phyloP scores from a whole-genome alignment of 2,329 filamentous ascomycete species.

The Lachnum nothofagi region DNA sequence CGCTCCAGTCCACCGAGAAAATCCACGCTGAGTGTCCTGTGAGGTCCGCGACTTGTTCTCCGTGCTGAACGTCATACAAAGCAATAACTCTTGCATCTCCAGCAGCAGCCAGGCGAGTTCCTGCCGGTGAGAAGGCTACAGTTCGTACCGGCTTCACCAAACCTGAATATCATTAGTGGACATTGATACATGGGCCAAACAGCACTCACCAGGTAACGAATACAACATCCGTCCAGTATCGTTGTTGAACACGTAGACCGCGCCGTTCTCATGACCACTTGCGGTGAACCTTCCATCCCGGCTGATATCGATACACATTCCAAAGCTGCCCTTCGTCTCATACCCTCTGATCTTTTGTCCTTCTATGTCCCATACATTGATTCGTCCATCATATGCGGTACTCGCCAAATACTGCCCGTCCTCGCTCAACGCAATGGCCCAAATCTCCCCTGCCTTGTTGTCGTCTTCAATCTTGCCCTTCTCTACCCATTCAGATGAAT shows the following conservation, averaged over 20 bases:
- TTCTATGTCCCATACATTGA: slow-evolving; percentile 79
- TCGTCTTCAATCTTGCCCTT: slow-evolving; percentile 45
- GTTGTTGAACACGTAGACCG: slow-evolving; percentile 92
- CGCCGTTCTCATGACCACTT: slow-evolving; percentile 87
- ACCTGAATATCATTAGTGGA: slow-evolving; percentile 45
- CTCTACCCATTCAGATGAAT: slow-evolving; percentile 50
- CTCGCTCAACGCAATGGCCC: slow-evolving; percentile 81
- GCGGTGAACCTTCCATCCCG: slow-evolving; percentile 79
- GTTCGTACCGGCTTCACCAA: slow-evolving; percentile 81
- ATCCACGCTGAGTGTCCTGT: slow-evolving; percentile 81
- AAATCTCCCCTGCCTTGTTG: slow-evolving; percentile 66
- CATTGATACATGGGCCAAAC: not conserved
- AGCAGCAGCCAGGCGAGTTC: slow-evolving; percentile 78
- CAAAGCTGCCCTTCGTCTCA: slow-evolving; percentile 90
- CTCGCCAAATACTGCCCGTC: slow-evolving; percentile 81
- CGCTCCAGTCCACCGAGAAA: slow-evolving; percentile 85
- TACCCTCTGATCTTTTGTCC: slow-evolving; percentile 70
- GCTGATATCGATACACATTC: slow-evolving; percentile 77
- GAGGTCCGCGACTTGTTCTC: slow-evolving; percentile 86
- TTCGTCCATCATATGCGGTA: slow-evolving; percentile 79
- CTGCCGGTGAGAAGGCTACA: slow-evolving; percentile 81
- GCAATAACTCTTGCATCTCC: slow-evolving; percentile 86
- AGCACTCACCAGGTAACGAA: slow-evolving; percentile 65
- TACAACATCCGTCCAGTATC: slow-evolving; percentile 79
- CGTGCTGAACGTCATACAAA: slow-evolving; percentile 85